These are phyloP conservation scores for Boletus subparvulus DNA, from an alignment of 768 basidiomycete genomes.

Conservation along the genomic window DNA sequence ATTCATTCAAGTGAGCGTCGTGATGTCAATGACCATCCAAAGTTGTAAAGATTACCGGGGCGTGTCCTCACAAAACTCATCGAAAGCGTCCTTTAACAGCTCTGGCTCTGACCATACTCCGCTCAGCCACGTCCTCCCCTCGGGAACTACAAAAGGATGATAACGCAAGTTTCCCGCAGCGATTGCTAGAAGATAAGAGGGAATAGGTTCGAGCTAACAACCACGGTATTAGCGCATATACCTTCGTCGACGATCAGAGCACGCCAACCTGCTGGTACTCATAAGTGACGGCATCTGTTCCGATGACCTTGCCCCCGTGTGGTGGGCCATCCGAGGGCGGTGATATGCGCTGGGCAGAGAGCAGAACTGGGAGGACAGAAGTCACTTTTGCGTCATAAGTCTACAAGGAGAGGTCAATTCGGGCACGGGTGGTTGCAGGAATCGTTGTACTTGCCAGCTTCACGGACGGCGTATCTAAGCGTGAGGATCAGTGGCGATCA, in stretches of 20 bases:
- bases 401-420: slow-evolving; percentile 32
- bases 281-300: slow-evolving; percentile 72
- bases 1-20: background rate
- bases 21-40: too few relatives aligned
- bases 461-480: slow-evolving; percentile 76
- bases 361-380: slow-evolving; percentile 80
- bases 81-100: slow-evolving; percentile 69
- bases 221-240: background rate
- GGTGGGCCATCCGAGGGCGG: slow-evolving; percentile 69
- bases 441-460: slow-evolving; percentile 62
- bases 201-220: slow-evolving; percentile 76
- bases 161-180: slow-evolving; percentile 83
- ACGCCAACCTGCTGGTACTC: slow-evolving; percentile 68
- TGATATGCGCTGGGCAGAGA: slow-evolving; percentile 79
- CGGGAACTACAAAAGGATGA: slow-evolving; percentile 54
- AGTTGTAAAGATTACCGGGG: slow-evolving; percentile 46
- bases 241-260: too few relatives aligned
- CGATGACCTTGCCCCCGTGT: slow-evolving; percentile 73
- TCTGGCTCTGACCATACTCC: slow-evolving; percentile 94
- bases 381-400: slow-evolving; percentile 82
- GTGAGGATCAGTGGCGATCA: background rate
- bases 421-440: background rate
- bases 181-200: slow-evolving; percentile 90
- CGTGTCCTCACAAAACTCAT: slow-evolving; percentile 90
- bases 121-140: slow-evolving; percentile 72